phyloP scores from a whole-genome alignment of 2,329 filamentous ascomycete genomes.

The Beauveria pseudobassiana region DNA sequence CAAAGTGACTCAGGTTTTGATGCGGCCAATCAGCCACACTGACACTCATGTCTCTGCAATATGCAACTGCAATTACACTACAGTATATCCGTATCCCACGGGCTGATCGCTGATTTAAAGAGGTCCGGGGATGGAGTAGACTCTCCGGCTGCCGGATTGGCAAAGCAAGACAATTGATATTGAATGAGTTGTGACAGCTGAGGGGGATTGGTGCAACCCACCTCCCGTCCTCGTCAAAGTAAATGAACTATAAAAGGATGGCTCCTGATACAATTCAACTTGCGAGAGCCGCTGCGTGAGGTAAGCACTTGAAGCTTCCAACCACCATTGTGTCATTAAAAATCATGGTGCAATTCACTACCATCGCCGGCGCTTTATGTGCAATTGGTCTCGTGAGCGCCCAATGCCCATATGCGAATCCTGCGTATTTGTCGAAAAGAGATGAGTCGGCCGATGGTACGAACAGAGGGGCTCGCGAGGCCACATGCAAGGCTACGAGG shows the following conservation, averaged over 20 bases:
- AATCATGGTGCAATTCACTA: constrained; percentile 20
- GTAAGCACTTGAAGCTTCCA: not conserved
- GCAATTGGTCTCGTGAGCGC: constrained; percentile 21
- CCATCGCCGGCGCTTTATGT: constrained; percentile 19
- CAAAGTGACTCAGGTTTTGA: not conserved
- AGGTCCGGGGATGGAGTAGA: not conserved
- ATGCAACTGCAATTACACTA: not conserved
- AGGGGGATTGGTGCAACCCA: not conserved
- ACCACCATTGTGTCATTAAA: not conserved
- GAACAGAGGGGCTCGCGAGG: constrained; percentile 21
- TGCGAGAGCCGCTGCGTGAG: not conserved
- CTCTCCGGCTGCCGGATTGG: not conserved
- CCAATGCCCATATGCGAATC: constrained; percentile 29
- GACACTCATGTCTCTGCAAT: not conserved
- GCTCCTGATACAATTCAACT: not conserved
- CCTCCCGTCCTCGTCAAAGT: not conserved
- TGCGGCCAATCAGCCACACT: not conserved
- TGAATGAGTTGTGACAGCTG: too few species aligned
- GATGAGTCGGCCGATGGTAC: constrained; percentile 1
- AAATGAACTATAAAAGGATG: not conserved
- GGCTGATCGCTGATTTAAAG: not conserved
- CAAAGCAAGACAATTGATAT: not conserved
- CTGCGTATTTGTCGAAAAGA: constrained; percentile 19
- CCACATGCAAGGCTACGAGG: constrained; percentile 29
- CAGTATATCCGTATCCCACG: not conserved